phyloP scores from a whole-genome alignment of 148 eudicot species.

The Vaccinium darrowii region DNA sequence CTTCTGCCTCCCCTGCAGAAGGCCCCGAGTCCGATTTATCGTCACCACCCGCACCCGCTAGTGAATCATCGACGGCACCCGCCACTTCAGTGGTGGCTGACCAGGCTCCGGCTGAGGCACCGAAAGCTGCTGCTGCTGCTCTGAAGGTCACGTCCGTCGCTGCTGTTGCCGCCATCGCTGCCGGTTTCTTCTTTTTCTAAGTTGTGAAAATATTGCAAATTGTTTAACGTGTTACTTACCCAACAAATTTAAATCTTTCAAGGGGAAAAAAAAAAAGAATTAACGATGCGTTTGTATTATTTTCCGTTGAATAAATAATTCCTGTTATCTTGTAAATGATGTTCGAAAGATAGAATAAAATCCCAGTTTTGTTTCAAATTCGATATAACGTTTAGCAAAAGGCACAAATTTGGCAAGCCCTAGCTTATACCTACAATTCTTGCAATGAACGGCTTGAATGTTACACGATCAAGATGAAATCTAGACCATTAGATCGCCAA shows the following conservation, averaged over 20 bases:
- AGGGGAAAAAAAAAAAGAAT: neutral
- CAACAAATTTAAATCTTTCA: neutral
- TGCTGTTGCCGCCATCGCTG: neutral
- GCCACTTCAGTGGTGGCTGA: constrained; percentile 1
- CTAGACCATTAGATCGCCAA: too few species aligned
- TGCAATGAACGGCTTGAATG: neutral
- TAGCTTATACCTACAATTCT: neutral
- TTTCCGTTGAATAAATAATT: neutral
- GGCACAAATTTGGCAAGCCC: neutral
- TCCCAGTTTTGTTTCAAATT: neutral
- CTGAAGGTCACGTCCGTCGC: constrained; percentile 1
- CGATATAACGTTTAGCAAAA: neutral
- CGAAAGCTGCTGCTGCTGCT: constrained; percentile 2
- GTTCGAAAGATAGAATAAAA: neutral
- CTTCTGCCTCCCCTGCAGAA: neutral
- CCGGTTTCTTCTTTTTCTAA: constrained; percentile 8
- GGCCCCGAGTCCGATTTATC: constrained; percentile 12
- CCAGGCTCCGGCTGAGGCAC: constrained; percentile 14
- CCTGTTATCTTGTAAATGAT: neutral
- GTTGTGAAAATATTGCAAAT: too few species aligned
- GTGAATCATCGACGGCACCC: constrained; percentile 17
- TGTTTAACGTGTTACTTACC: neutral
- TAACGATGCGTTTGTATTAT: neutral
- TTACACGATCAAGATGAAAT: too few species aligned
- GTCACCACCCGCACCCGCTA: constrained; percentile 32